These are phyloP conservation scores for Cutaneotrichosporon cavernicola DNA, from an alignment of 1,284 basidiomycete species.

Conservation along the genomic window DNA sequence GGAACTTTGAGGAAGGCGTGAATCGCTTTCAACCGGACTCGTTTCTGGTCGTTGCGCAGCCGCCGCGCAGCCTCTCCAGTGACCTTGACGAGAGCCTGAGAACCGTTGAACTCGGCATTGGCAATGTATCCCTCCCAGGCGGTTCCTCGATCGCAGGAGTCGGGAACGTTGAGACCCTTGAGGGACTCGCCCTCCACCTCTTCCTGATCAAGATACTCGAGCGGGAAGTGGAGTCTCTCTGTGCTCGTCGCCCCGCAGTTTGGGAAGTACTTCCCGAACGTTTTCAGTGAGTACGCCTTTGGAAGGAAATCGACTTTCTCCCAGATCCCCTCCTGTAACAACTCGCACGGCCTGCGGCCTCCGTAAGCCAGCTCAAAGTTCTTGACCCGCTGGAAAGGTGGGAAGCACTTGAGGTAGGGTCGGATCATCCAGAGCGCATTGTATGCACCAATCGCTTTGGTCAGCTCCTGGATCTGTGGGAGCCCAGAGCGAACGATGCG, in stretches of 20 bases:
- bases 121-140: background rate
- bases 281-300: background rate
- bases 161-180: background rate
- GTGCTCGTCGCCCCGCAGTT: too few relatives aligned
- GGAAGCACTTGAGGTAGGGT: too few relatives aligned
- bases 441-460: background rate
- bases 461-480: background rate
- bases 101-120: background rate
- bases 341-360: too few relatives aligned
- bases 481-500: background rate
- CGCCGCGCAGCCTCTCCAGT: background rate
- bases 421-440: too few relatives aligned
- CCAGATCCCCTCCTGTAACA: too few relatives aligned
- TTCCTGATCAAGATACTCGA: background rate
- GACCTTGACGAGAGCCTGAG: background rate
- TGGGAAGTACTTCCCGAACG: background rate
- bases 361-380: too few relatives aligned
- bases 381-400: too few relatives aligned
- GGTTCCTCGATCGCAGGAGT: background rate
- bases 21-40: background rate
- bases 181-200: background rate
- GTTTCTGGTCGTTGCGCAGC: conserved; percentile 6
- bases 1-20: background rate
- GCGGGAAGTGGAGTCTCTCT: background rate
- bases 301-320: too few relatives aligned